phyloP scores from a whole-genome alignment of 192 early-diverging fungal species.

The Coemansia sp. region DNA sequence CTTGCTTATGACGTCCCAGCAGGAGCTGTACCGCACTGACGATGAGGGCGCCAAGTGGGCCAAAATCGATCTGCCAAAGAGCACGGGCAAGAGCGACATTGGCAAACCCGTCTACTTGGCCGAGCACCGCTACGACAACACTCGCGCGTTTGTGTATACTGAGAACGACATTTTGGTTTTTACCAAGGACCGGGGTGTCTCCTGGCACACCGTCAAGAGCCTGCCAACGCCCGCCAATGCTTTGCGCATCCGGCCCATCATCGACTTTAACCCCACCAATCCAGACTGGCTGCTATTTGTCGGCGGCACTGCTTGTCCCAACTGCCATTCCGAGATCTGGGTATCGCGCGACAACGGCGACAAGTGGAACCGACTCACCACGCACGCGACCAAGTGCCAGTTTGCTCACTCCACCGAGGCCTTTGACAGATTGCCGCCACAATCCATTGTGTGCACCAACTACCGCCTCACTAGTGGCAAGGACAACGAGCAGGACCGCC shows the following conservation, averaged over 20 bases:
- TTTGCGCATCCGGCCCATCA: slow-evolving; percentile 58
- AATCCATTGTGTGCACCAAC: slow-evolving; percentile 72
- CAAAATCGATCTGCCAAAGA: slow-evolving; percentile 35
- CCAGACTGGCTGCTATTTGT: slow-evolving; percentile 86
- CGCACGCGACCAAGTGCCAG: slow-evolving; percentile 81
- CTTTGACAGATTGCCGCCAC: slow-evolving; percentile 52
- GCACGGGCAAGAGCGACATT: slow-evolving; percentile 23
- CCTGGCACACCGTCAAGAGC: slow-evolving; percentile 47
- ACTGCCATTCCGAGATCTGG: slow-evolving; percentile 71
- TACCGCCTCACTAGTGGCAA: slow-evolving; percentile 58
- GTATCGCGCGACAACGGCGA: slow-evolving; percentile 69
- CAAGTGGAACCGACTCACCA: slow-evolving; percentile 71
- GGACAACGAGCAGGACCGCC: slow-evolving; percentile 54
- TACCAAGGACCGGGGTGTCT: slow-evolving; percentile 60
- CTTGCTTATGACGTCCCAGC: slow-evolving; percentile 58
- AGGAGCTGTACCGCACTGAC: slow-evolving; percentile 63
- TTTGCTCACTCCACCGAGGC: slow-evolving; percentile 70
- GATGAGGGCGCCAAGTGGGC: slow-evolving; percentile 78
- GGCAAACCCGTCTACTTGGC: slow-evolving; percentile 55
- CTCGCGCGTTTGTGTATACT: slow-evolving; percentile 66
- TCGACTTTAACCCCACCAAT: slow-evolving; percentile 88
- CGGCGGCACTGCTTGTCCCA: slow-evolving; percentile 54
- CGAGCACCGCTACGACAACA: slow-evolving; percentile 67
- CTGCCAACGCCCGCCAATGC: slow-evolving; percentile 63
- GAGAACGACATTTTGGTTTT: slow-evolving; percentile 49